Evolutionary conservation across 768 basidiomycete genomes (phyloP).

Genomic region (Kwoniella dejecticola): DNA sequence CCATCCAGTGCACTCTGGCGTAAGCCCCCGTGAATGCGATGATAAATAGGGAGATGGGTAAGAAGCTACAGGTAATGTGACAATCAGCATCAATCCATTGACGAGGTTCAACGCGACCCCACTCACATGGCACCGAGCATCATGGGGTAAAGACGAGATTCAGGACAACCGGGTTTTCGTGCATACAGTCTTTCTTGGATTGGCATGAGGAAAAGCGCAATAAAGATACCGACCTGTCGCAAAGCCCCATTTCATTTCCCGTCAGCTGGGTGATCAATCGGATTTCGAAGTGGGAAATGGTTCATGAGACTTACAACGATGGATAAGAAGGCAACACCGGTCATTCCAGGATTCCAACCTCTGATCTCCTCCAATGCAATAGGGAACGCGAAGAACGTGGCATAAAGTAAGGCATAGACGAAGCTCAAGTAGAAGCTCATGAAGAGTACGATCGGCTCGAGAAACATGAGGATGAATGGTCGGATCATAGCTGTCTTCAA

Average conservation of each 20-base stretch:
- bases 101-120: not conserved
- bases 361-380: constrained; percentile 39
- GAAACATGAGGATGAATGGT: constrained; percentile 62
- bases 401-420: constrained; percentile 46
- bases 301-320: constrained; percentile 33
- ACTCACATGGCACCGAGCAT: constrained; percentile 37
- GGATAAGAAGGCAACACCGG: constrained; percentile 36
- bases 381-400: constrained; percentile 42
- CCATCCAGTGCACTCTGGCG: constrained; percentile 67
- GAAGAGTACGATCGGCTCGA: constrained; percentile 40
- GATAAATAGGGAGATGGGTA: constrained; percentile 71
- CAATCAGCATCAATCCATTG: not conserved
- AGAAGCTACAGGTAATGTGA: constrained; percentile 50
- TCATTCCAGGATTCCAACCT: constrained; percentile 34
- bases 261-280: too few relatives aligned
- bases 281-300: too few relatives aligned
- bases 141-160: constrained; percentile 46
- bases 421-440: constrained; percentile 43
- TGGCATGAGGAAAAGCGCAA: constrained; percentile 31
- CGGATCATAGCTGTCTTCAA: constrained; percentile 63
- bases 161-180: constrained; percentile 23
- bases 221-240: constrained; percentile 31
- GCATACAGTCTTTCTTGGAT: constrained; percentile 45
- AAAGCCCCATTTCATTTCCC: too few relatives aligned
- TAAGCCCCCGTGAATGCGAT: constrained; percentile 69